A percentile compares a stretch with the other conserved stretches of the same genome.
phyloP scores from a whole-genome alignment of 31 red algal species.

The Endocladia muricata region DNA sequence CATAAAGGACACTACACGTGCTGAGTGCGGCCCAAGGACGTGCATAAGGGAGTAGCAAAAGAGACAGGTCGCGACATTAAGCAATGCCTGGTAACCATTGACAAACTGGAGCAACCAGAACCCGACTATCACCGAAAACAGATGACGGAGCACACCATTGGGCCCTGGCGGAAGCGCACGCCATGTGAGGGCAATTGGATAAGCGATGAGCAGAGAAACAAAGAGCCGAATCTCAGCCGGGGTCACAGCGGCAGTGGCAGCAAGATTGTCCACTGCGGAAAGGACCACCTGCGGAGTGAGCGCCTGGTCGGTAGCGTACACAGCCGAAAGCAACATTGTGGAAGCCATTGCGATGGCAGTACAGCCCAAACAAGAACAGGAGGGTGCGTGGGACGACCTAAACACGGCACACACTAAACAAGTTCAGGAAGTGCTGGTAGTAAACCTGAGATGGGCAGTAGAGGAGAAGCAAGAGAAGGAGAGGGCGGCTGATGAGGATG shows the following conservation, averaged over 20 bases:
- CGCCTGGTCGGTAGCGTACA: constrained; percentile 36
- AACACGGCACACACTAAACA: no score
- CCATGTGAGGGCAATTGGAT: constrained; percentile 74
- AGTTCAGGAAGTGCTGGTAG: no score
- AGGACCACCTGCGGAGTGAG: constrained; percentile 53
- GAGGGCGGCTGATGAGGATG: no score
- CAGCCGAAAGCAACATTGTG: no score
- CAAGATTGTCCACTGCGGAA: constrained; percentile 35
- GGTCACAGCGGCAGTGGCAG: constrained; percentile 47
- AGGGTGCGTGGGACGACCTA: no score
- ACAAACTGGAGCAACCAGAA: constrained; percentile 80
- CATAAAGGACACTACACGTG: constrained; percentile 60
- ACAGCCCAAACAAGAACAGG: no score
- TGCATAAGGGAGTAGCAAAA: constrained; percentile 77
- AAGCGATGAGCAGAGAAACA: constrained; percentile 58
- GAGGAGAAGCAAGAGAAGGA: no score
- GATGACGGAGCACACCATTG: constrained; percentile 45
- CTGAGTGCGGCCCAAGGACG: constrained; percentile 48
- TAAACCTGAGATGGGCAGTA: no score
- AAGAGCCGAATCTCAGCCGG: constrained; percentile 71
- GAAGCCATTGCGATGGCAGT: no score
- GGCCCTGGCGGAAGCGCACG: constrained; percentile 55
- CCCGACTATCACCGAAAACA: constrained; percentile 77
- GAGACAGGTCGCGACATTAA: constrained; percentile 63
- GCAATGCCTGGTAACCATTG: constrained; percentile 78